A percentile compares a stretch with the other conserved stretches of the same genome.
Conservation (phyloP, 495 filamentous ascomycete genomes). For the Cercophora newfieldiana region DNA sequence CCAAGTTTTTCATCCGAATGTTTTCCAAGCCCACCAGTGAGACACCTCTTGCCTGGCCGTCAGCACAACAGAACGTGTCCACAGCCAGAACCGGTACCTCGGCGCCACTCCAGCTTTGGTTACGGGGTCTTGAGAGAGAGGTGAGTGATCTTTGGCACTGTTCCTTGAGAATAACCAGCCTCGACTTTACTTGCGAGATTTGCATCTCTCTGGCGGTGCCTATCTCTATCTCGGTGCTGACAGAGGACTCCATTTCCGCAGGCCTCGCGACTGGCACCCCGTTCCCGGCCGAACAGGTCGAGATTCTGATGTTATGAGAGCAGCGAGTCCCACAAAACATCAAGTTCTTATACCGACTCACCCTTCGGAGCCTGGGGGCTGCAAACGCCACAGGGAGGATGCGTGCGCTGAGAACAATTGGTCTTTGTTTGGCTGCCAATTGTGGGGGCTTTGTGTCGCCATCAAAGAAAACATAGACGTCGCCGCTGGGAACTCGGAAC, state of each 20-base stretch:
- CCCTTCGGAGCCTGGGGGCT: background rate
- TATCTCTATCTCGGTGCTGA: background rate
- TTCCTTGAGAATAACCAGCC: background rate
- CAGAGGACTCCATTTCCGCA: background rate
- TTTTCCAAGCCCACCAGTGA: background rate
- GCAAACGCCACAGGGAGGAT: background rate
- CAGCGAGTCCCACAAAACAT: no score
- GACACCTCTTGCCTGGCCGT: background rate
- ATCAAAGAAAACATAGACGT: no score
- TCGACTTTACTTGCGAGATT: background rate
- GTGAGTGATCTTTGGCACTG: background rate
- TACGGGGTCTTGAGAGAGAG: background rate
- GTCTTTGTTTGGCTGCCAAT: no score
- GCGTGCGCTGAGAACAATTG: no score
- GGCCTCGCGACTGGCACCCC: background rate
- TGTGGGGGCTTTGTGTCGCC: no score
- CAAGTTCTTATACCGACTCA: no score
- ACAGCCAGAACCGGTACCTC: background rate
- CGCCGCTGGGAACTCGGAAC: no score
- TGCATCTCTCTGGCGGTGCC: background rate
- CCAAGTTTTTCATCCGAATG: no score
- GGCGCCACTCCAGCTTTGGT: background rate
- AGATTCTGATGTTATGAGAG: background rate
- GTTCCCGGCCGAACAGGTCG: background rate
- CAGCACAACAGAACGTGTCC: background rate